These are phyloP conservation scores for Emericellopsis cladophorae DNA, from an alignment of 2,329 filamentous ascomycete species.

Conservation along the genomic window DNA sequence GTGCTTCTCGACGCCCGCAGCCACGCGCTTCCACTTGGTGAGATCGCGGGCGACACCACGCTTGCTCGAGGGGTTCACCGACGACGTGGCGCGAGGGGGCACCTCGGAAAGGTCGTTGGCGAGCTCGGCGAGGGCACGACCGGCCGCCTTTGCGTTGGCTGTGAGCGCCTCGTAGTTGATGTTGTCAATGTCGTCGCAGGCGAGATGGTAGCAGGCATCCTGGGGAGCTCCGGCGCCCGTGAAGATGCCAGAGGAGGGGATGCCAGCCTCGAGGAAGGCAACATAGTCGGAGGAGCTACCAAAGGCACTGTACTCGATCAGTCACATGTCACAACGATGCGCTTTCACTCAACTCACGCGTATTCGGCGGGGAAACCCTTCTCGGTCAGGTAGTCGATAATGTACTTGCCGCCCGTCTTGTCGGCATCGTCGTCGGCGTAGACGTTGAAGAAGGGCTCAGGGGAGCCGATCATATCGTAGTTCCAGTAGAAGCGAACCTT, in stretches of 20 bases:
- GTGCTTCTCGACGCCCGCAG: slow-evolving; percentile 2
- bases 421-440: slow-evolving; percentile 26
- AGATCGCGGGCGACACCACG: slow-evolving; percentile 6
- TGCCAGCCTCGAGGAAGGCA: slow-evolving; percentile 24
- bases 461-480: slow-evolving; percentile 56
- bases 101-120: slow-evolving; percentile 11
- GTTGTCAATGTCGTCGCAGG: slow-evolving; percentile 19
- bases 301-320: slow-evolving; percentile 14
- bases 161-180: slow-evolving; percentile 20
- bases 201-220: slow-evolving; percentile 18
- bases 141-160: slow-evolving; percentile 25
- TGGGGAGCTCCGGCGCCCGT: slow-evolving; percentile 20
- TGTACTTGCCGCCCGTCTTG: slow-evolving; percentile 17
- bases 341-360: slow-evolving; percentile 9
- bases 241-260: slow-evolving; percentile 25
- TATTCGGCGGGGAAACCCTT: slow-evolving; percentile 19
- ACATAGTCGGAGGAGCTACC: slow-evolving; percentile 25
- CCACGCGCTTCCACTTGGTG: slow-evolving; percentile 3
- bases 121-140: slow-evolving; percentile 27
- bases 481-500: slow-evolving; percentile 57
- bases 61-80: slow-evolving; percentile 6
- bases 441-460: slow-evolving; percentile 22
- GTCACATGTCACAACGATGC: neutral
- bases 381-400: slow-evolving; percentile 21
- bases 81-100: slow-evolving; percentile 11